Evolutionary conservation across 176 grass and related monocot genomes (phyloP), one percentile per base, ranked within the genome.

Genomic region (Calamus simplicifolius): DNA sequence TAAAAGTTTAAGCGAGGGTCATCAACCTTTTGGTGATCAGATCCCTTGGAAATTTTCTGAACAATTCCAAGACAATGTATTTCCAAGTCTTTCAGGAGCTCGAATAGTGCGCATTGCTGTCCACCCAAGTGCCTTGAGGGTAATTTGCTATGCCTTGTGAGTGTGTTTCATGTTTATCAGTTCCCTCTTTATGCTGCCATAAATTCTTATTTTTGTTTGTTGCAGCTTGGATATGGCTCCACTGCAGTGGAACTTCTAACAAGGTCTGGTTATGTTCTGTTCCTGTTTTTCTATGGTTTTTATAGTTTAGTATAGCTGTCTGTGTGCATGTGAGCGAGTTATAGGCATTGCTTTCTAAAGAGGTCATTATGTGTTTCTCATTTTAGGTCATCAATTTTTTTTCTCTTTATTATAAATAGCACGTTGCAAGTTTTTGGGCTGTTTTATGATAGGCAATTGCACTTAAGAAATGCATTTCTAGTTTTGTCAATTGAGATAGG

Each of bases 31-130:
- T 35, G 92, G 93, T 19, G 93, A 97, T 88, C 87, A 91, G 71
- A 91, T 97, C 72, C 93, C 93, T 56, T 97, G 93, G 93, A 97
- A 90, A 75, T 91, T 97, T 73, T 97, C 87, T 15, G 84, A 97
- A 68, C 93, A 97, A 51, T 97, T 97, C 74, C 86, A 90, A 82
- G 87, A 97, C 26, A 76, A 88, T 72, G 84, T 80, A 69, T 97
- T 97, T 81, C 93, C 93, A 72, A 91, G 68, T 69, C 87, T 97
- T 7, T 97, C 93, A 23, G 87, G 93, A 71, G 87, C 73, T 85
- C 77, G 93, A 53, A 97, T 97, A 70, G 84, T 97, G 58, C 84
- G 87, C 23, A 97, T 97, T 8, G 93, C 87, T 62, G 93, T 97
- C 52, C 93, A 97, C 73, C 93, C 93, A 19, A 97, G 73, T 75